Percentiles rank a stretch among this genome's conserved stretches.
These are phyloP conservation scores for Paecilomyces formosus DNA, from an alignment of 2,329 filamentous ascomycete genomes.

Conservation along the genomic window DNA sequence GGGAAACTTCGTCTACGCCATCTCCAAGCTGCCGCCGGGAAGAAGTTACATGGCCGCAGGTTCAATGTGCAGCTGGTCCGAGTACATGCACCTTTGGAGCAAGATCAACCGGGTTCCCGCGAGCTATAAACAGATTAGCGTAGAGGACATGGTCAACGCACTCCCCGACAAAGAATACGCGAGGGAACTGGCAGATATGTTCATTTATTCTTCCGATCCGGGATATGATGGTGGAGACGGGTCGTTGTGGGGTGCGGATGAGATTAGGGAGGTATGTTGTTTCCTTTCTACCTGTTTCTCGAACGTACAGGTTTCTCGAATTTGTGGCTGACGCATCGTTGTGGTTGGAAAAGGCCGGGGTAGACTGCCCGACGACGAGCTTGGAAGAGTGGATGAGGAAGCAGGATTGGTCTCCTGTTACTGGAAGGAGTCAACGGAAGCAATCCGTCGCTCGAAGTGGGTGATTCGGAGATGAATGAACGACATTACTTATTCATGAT, in stretches of 20 bases:
- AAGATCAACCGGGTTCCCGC: conserved; percentile 25
- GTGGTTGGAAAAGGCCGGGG: conserved; percentile 27
- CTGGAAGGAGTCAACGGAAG: neutral
- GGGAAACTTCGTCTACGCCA: conserved; percentile 43
- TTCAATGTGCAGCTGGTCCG: conserved; percentile 39
- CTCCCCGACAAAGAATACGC: conserved; percentile 36
- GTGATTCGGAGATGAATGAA: neutral
- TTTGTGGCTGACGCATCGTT: neutral
- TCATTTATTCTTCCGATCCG: conserved; percentile 39
- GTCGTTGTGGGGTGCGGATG: conserved; percentile 33
- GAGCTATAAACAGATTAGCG: conserved; percentile 33
- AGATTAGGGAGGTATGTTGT: conserved; percentile 35
- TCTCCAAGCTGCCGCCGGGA: conserved; percentile 43
- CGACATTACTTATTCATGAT: no score
- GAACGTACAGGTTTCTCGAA: no score
- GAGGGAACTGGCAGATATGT: conserved; percentile 42
- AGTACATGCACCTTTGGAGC: conserved; percentile 40
- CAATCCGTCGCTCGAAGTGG: neutral
- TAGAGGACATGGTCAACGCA: conserved; percentile 34
- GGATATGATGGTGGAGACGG: conserved; percentile 44
- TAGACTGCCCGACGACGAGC: conserved; percentile 29
- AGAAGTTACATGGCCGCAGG: conserved; percentile 45
- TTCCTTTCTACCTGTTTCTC: neutral
- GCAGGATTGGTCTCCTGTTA: conserved; percentile 19
- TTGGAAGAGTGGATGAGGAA: conserved; percentile 19